Base-by-base conservation (phyloP, 192 early-diverging fungal species). In the Chytriomyces sp. region DNA sequence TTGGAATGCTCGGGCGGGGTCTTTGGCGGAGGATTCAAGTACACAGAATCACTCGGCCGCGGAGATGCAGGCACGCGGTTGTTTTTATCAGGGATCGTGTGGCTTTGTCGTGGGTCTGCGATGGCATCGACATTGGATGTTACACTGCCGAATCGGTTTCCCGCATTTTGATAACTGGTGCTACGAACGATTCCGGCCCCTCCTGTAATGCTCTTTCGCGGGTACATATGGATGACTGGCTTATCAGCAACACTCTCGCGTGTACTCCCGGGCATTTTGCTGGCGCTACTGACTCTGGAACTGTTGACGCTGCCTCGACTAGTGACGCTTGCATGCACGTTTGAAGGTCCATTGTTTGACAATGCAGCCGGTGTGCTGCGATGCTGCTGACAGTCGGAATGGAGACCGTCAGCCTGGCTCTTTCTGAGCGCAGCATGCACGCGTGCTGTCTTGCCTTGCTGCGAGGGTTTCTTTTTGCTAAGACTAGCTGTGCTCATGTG, bases 151-250 rank as follows among this genome's bases (percentile, higher is more conserved):
- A 28, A 70, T 0, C 77, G 3, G 61, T 67, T 20, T 57, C 50
- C 23, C 44, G 67, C 10, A 67, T 74, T n/a, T 3, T 69, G 67
- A 18, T 74, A 60, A 28, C 46, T 43, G 28, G 35, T 23, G 47
- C 44, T 24, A 35, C 35, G 35, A 2, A 35, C 35, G 4, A 35
- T 35, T 35, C 35, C 35, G 4, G 35, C 35, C 4, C 35, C 35
- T 35, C 35, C 35, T 11, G 66, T 67, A 10, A 60, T 65, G 50
- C 57, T 69, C 77, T 86, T 87, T 2, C 82, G 71, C 5, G 86
- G 86, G 74, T 82, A 87, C 65, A 87, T 53, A 5, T 81, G 53
- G 11, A 87, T 80, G 6, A 64, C 70, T 44, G 86, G 86, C 48
- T 79, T 78, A 44, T 86, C 84, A 70, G 13, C 20, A n/a, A 13